These are phyloP conservation scores for Penicillium crystallinum DNA, from an alignment of 495 filamentous ascomycete species.

Conservation along the genomic window DNA sequence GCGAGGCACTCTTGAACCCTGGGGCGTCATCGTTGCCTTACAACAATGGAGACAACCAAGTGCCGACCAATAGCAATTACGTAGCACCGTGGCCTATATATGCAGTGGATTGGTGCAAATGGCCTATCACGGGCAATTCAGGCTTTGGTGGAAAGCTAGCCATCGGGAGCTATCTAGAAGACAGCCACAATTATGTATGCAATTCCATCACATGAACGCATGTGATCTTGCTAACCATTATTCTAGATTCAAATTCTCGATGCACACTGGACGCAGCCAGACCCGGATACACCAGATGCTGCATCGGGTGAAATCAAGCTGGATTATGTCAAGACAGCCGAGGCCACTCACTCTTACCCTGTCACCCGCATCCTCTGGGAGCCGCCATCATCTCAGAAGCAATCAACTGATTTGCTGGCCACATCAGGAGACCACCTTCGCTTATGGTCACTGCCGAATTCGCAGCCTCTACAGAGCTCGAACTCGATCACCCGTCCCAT, in stretches of 20 bases:
- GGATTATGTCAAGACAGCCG: conserved; percentile 91
- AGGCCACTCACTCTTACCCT: conserved; percentile 96
- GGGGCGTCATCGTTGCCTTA: conserved; percentile 26
- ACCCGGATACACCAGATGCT: conserved; percentile 57
- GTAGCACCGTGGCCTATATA: conserved; percentile 93
- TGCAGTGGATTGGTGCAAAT: conserved; percentile 99
- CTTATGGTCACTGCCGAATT: conserved; percentile 80
- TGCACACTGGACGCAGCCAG: conserved; percentile 65
- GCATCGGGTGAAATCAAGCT: conserved; percentile 67
- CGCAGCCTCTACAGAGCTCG: conserved; percentile 42
- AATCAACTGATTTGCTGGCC: conserved; percentile 90
- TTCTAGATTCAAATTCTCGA: conserved; percentile 95
- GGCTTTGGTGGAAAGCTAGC: conserved; percentile 84
- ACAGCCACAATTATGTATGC: conserved; percentile 93
- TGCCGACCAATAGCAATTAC: conserved; percentile 76
- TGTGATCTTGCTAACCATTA: conserved; percentile 13
- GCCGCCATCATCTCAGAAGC: conserved; percentile 92
- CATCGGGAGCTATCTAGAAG: conserved; percentile 92
- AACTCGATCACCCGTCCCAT: conserved; percentile 72
- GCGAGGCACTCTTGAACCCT: conserved; percentile 52
- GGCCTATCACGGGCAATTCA: conserved; percentile 66
- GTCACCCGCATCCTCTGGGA: conserved; percentile 97
- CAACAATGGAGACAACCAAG: conserved; percentile 41
- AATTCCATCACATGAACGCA: neutral
- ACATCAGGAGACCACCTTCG: conserved; percentile 96